These are phyloP conservation scores for Cucurbita argyrosperma DNA, from an alignment of 306 rosid species.

Conservation along the genomic window DNA sequence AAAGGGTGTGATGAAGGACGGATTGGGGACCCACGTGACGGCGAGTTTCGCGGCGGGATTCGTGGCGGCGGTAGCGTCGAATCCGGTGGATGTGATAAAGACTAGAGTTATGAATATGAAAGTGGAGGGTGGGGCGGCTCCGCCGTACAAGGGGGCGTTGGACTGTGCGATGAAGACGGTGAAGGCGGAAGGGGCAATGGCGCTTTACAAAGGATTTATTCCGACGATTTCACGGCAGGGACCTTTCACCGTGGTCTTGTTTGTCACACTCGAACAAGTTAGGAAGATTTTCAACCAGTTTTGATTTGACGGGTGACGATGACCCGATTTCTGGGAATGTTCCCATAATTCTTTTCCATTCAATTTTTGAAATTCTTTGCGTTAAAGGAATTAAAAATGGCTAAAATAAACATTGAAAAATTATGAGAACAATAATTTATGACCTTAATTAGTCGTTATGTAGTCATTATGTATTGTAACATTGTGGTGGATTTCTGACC, in stretches of 20 bases:
- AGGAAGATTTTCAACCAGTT: slow-evolving; percentile 48
- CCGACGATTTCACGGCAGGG: slow-evolving; percentile 83
- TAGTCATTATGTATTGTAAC: too few relatives aligned
- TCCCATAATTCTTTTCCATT: too few relatives aligned
- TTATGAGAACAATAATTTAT: too few relatives aligned
- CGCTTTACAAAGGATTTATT: slow-evolving; percentile 72
- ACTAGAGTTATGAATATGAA: slow-evolving; percentile 87
- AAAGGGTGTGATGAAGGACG: slow-evolving; percentile 45
- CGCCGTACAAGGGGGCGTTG: slow-evolving; percentile 57
- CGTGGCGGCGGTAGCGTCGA: slow-evolving; percentile 81
- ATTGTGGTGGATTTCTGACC: too few relatives aligned
- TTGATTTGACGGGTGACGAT: slow-evolving; percentile 8
- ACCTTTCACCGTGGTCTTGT: slow-evolving; percentile 72
- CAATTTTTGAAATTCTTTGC: background rate
- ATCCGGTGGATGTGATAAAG: slow-evolving; percentile 83
- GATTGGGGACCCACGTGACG: slow-evolving; percentile 59
- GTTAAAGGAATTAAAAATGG: too few relatives aligned
- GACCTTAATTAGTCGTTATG: too few relatives aligned
- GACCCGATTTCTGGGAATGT: background rate
- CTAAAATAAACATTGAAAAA: too few relatives aligned
- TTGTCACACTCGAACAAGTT: slow-evolving; percentile 77
- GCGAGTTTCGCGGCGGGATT: slow-evolving; percentile 86
- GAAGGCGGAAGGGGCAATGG: slow-evolving; percentile 61
- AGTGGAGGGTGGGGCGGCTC: slow-evolving; percentile 35
- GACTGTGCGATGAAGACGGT: slow-evolving; percentile 69